Evolutionary conservation across 352 stramenopile genomes (phyloP), one percentile per base, ranked within the genome.

Genomic region (Globisporangium abappressorium): DNA sequence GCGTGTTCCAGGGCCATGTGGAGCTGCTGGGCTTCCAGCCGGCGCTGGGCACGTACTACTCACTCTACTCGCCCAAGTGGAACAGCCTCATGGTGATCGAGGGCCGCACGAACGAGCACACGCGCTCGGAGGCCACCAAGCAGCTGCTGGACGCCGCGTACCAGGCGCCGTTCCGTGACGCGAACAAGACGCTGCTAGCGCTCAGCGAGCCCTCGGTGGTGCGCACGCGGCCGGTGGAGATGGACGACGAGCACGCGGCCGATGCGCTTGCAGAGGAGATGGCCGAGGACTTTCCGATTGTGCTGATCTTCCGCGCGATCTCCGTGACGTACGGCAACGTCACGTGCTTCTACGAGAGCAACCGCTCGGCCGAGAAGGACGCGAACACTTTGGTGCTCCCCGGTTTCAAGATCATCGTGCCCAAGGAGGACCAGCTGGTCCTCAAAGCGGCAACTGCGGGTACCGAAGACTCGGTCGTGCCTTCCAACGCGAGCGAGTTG

Each of bases 41-140:
- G n/a, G 74, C 81, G 28, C 64, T 84, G 20, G 86, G 85, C 34
- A 81, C 83, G 33, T 96, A 96, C 75, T 94, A 85, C 70, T 79
- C 87, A 26, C 69, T 96, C 43, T 82, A 91, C 65, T 94, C 88
- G 64, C 88, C 88, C 53, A 91, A 91, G 64, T 96, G 88, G 88
- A 92, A 73, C 66, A 91, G 78, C 41, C 46, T 94, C 24, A 62
- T 94, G 28, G 81, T 89, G 49, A 80, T 96, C n/a, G 22, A 75
- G 15, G 78, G 64, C 18, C 53, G 62, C 28, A 73, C 64, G 38
- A 83, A 70, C 30, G 79, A n/a, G 5, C 36, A 68, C 30, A 67
- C 63, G 66, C 38, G 67, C 65, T 51, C 64, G 18, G 43, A 55
- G 43, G 22, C 54, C 30, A 60, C 54, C 57, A 43, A 61, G 34